Evolutionary conservation across 352 stramenopile species (phyloP), one percentile per base, ranked within the genome.

Genomic region (Pythium dissimile): DNA sequence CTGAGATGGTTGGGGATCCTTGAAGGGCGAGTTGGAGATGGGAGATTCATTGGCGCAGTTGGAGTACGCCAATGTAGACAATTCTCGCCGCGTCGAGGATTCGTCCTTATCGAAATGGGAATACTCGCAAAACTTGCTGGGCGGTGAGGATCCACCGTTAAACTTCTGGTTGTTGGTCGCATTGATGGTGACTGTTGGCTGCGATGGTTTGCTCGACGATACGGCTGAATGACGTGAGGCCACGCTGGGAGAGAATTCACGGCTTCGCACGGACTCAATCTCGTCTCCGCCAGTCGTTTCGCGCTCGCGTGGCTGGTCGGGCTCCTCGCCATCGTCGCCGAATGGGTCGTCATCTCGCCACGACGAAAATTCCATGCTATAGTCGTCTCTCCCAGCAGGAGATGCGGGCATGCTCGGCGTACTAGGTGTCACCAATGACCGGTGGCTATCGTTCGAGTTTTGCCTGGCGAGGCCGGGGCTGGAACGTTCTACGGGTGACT

Each of bases 301-400:
- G 30, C 35, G 20, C n/a, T n/a, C 21, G 31, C 34, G 12, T 47
- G 28, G 23, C n/a, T 57, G 16, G 51, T 49, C 12, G 20, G 42
- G 11, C 13, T 43, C 18, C 6, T 47, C 45, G 24, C 65, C 51
- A 24, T 73, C 57, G 4, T 72, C 64, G 2, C 34, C 63, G 41
- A 77, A 75, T 5, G 59, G 43, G 12, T 75, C 60, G 9, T 77
- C 63, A 42, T 75, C 63, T 42, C 43, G 58, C 69, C 66, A 75
- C 32, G 67, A 51, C 28, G 54, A 15, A 32, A 75, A 28, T 56
- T 72, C 23, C 31, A 69, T 41, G 1, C 37, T 54, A 24, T 54
- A 62, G 5, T 69, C 62, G 26, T 64, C 62, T 43, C 44, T 35
- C 24, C 5, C n/a, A 4, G 3, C 30, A 7, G 59, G 50, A 48